A percentile compares a stretch with the other conserved stretches of the same genome.
phyloP scores from a whole-genome alignment of 306 rosid genomes.

The Ochetophila trinervis region DNA sequence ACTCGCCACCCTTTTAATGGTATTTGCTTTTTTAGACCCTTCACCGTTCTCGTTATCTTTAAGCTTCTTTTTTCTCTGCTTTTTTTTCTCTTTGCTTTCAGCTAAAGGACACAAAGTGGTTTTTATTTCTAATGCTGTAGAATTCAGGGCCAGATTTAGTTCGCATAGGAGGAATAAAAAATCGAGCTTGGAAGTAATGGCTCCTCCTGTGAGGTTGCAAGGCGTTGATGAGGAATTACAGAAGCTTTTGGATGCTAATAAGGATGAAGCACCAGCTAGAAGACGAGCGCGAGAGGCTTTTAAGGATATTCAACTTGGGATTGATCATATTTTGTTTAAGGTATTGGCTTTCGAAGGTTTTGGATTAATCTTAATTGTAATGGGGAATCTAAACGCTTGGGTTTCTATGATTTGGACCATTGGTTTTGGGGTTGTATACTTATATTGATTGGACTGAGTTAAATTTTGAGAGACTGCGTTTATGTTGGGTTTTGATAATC shows the following conservation, averaged over 20 bases:
- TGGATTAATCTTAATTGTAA: neutral
- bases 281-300: conserved; percentile 76
- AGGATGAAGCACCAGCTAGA: conserved; percentile 74
- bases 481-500: neutral
- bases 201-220: conserved; percentile 33
- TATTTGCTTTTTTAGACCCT: neutral
- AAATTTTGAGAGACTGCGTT: conserved; percentile 15
- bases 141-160: conserved; percentile 27
- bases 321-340: conserved; percentile 84
- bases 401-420: neutral
- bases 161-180: conserved; percentile 24
- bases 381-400: neutral
- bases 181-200: conserved; percentile 32
- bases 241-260: conserved; percentile 54
- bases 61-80: neutral
- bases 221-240: conserved; percentile 57
- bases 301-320: conserved; percentile 71
- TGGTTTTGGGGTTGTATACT: conserved; percentile 8
- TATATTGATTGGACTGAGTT: conserved; percentile 1
- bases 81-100: neutral
- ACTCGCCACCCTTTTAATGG: conserved; percentile 13
- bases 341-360: conserved; percentile 19
- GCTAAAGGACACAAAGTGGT: conserved; percentile 2
- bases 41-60: neutral
- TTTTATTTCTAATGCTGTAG: conserved; percentile 19